phyloP scores from a whole-genome alignment of 106 monocot species.

The Apostasia shenzhenica region DNA sequence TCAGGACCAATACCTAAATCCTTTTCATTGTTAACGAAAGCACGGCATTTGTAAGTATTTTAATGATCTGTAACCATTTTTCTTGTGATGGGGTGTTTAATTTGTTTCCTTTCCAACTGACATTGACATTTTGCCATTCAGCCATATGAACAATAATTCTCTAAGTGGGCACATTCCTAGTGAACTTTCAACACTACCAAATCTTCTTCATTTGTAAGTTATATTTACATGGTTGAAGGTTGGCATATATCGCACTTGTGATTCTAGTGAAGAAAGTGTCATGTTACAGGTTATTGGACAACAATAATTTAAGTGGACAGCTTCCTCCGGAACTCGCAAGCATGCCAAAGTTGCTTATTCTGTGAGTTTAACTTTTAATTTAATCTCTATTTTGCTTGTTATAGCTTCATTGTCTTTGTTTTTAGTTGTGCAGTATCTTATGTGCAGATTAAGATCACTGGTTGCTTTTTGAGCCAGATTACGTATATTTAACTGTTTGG shows the following conservation, averaged over 20 bases:
- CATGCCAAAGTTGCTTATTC: constrained; percentile 63
- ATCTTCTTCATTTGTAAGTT: constrained; percentile 89
- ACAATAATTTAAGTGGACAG: constrained; percentile 86
- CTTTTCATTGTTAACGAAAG: constrained; percentile 74
- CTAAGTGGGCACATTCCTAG: constrained; percentile 89
- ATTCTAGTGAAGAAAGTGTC: constrained; percentile 16
- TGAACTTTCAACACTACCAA: constrained; percentile 68
- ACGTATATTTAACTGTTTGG: too few species aligned
- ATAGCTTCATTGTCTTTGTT: background rate
- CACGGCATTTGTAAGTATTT: constrained; percentile 98
- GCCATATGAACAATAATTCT: constrained; percentile 99
- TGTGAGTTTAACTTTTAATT: constrained; percentile 42
- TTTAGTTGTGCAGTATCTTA: background rate
- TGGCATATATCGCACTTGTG: background rate
- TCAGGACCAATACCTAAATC: constrained; percentile 83
- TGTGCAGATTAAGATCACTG: background rate
- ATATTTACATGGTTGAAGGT: background rate
- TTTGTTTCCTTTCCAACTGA: constrained; percentile 5
- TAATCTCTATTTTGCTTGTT: background rate
- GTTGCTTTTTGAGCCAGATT: too few species aligned
- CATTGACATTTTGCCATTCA: constrained; percentile 20
- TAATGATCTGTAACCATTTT: constrained; percentile 33
- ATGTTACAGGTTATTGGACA: constrained; percentile 87
- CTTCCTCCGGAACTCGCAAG: constrained; percentile 66
- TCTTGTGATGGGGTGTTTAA: background rate